Base-by-base conservation (phyloP, 1,284 basidiomycete species). In the Rhodotorula sp. region DNA sequence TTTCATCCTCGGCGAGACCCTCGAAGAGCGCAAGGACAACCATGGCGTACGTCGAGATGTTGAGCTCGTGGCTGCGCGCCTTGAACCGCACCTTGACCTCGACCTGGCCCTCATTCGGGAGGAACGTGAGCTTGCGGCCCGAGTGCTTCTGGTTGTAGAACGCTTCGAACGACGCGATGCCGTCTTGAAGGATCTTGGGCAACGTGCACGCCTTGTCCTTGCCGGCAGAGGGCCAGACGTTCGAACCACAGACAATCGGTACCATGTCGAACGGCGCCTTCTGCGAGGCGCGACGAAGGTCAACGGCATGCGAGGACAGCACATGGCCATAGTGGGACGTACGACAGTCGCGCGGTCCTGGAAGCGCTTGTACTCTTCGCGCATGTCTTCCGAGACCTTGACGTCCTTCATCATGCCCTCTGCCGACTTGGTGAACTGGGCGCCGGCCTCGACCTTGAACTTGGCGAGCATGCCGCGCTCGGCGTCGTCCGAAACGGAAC, bases 361-460 rank as follows among this genome's bases (percentile, higher is more conserved):
- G 53, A 74, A 66, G 34, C 84, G 84, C 65, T 86, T 86, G 81
- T 93, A 99, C 8, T 86, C 87, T 64, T 87, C 85, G 85, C 91
- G 92, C 13, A 88, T 89, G 68, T 99, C 97, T 42, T 85, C 84
- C 25, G 92, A 96, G 52, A 97, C 82, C 78, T 90, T 92, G 89
- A 99, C 96, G 80, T 99, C 97, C 78, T 95, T 88, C 85, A 99
- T 96, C 97, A 99, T 99, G 66, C 97, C 96, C 81, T 99, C 96
- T 76, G 99, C 85, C 81, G 97, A 97, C 82, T 97, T 93, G 1
- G 97, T 98, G 81, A 98, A 99, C 79, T 96, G 93, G 79, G 91
- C 92, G 13, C 97, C 97, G 78, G 91, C 93, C 82, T 99, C 95
- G 53, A 98, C 86, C 84, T 99, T 99, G 80, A 99, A 89, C 83